These are phyloP conservation scores for Thielaviopsis ethacetica DNA, from an alignment of 2,329 filamentous ascomycete genomes.

Conservation along the genomic window DNA sequence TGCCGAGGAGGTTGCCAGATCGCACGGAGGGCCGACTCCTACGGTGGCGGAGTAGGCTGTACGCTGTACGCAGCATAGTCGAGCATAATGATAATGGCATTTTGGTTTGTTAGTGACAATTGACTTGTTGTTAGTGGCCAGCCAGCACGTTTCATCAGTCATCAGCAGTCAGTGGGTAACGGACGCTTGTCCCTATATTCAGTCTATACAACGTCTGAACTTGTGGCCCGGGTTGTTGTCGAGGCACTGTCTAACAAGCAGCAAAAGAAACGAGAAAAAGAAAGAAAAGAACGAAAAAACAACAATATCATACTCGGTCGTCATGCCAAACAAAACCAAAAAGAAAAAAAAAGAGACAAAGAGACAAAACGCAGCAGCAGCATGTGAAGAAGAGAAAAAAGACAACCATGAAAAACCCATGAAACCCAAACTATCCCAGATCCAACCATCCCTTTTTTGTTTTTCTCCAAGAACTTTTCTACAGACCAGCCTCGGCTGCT, in stretches of 20 bases:
- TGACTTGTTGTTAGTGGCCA: too few species aligned
- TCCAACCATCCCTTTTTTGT: not conserved
- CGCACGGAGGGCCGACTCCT: slow-evolving; percentile 38
- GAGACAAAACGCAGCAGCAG: not conserved
- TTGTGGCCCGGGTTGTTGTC: not conserved
- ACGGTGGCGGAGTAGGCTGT: slow-evolving; percentile 23
- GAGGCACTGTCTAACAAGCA: slow-evolving; percentile 1
- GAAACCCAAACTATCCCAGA: not conserved
- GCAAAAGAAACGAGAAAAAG: slow-evolving; percentile 3
- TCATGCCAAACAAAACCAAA: not conserved
- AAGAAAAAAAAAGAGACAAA: not conserved
- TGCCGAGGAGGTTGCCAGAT: slow-evolving; percentile 44
- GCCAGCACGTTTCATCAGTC: too few species aligned
- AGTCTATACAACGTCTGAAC: not conserved
- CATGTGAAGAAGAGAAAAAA: not conserved
- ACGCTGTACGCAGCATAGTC: not conserved
- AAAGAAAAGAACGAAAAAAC: not conserved
- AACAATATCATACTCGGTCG: slow-evolving; percentile 1
- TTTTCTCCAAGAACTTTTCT: not conserved
- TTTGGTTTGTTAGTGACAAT: too few species aligned
- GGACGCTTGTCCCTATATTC: not conserved
- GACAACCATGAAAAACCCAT: not conserved
- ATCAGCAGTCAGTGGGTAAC: not conserved
- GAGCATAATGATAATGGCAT: too few species aligned
- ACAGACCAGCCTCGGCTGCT: not conserved